Percentiles rank a stretch among this genome's conserved stretches.
phyloP scores from a whole-genome alignment of 495 filamentous ascomycete species.

The Podospora conica region DNA sequence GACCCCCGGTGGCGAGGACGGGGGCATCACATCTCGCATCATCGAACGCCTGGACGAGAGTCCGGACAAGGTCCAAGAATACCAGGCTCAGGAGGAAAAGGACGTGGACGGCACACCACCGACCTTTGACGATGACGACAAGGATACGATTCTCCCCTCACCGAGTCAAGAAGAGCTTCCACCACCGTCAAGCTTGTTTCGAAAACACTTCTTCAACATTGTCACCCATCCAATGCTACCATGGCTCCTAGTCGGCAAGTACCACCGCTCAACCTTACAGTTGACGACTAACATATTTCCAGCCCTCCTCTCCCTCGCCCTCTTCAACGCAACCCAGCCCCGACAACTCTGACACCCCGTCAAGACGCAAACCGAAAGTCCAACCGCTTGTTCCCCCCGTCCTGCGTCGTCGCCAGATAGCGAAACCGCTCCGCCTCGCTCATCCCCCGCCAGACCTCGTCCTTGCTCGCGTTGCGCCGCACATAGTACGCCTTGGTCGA shows the following conservation, averaged over 20 bases:
- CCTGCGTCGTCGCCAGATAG: conserved; percentile 7
- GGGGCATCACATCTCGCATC: too few species aligned
- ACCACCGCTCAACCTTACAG: not conserved
- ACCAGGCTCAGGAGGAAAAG: not conserved
- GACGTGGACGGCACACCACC: not conserved
- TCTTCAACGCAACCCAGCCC: not conserved
- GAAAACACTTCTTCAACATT: not conserved
- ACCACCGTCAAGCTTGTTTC: not conserved
- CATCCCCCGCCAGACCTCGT: conserved; percentile 1
- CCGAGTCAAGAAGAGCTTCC: not conserved
- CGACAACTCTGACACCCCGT: not conserved
- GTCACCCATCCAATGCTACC: not conserved
- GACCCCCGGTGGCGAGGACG: too few species aligned
- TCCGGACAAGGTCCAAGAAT: not conserved
- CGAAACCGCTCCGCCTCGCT: not conserved
- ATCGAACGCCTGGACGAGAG: not conserved
- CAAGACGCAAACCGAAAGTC: conserved; percentile 7
- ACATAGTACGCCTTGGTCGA: conserved; percentile 9
- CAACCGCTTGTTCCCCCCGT: conserved; percentile 6
- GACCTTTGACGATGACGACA: too few species aligned
- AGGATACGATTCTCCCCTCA: not conserved
- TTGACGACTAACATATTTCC: not conserved
- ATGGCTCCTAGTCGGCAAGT: not conserved
- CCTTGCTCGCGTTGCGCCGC: not conserved
- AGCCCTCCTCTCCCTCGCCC: not conserved